Conservation (phyloP, 148 eudicot genomes). For the Fallopia convolvulus region DNA sequence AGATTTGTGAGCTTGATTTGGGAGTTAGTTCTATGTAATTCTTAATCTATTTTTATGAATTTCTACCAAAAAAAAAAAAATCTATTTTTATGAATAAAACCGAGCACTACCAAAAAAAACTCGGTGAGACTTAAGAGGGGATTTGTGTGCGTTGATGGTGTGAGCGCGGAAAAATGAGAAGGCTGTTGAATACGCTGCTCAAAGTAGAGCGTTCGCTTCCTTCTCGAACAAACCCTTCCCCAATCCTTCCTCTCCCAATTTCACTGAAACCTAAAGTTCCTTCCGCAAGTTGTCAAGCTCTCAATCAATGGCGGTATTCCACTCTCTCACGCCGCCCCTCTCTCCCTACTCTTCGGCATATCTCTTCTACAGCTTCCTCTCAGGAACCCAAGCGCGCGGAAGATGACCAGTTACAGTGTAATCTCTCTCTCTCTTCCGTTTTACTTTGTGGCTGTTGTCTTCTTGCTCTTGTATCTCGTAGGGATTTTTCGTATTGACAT, state of each 20-base stretch:
- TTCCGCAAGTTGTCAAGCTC: not conserved
- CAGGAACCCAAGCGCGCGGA: not conserved
- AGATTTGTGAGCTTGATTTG: too few species aligned
- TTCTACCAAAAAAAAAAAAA: too few species aligned
- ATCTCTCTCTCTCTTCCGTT: not conserved
- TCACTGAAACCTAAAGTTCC: not conserved
- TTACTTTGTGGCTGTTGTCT: not conserved
- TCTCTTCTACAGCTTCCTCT: constrained; percentile 8
- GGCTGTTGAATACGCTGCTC: constrained; percentile 1
- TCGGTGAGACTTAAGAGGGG: too few species aligned
- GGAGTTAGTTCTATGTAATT: too few species aligned
- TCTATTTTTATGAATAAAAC: too few species aligned
- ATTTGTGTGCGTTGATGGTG: not conserved
- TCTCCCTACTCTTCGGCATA: not conserved
- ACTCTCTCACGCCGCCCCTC: not conserved
- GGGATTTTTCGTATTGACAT: not conserved
- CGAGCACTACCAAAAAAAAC: too few species aligned
- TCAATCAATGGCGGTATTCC: not conserved
- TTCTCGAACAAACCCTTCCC: not conserved
- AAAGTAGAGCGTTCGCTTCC: not conserved
- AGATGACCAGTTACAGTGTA: not conserved
- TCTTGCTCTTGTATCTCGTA: not conserved
- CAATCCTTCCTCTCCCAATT: not conserved
- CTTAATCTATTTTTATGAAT: too few species aligned
- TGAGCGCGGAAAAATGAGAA: not conserved